Evolutionary conservation across 306 rosid genomes (phyloP).

Genomic region (Quillaja saponaria): DNA sequence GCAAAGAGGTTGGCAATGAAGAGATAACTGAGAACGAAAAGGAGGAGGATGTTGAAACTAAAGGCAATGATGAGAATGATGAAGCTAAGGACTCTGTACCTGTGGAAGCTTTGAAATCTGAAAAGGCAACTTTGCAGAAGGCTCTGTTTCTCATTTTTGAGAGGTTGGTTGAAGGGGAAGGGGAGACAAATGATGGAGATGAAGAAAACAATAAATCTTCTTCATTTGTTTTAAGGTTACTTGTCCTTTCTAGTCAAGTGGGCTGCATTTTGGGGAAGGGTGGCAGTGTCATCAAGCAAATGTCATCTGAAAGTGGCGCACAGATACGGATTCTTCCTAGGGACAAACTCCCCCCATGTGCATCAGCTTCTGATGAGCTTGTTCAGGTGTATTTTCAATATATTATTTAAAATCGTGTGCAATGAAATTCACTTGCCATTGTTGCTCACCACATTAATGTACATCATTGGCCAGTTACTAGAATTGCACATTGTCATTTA

Average conservation of each 20-base stretch:
- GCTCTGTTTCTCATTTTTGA: constrained; percentile 71
- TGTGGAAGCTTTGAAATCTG: constrained; percentile 29
- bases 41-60: constrained; percentile 34
- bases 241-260: constrained; percentile 73
- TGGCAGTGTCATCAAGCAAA: constrained; percentile 82
- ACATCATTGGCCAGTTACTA: neutral
- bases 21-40: constrained; percentile 38
- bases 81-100: constrained; percentile 44
- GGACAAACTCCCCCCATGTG: constrained; percentile 79
- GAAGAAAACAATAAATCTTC: constrained; percentile 47
- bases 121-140: constrained; percentile 44
- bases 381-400: constrained; percentile 68
- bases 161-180: constrained; percentile 58
- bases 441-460: neutral
- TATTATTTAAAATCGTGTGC: neutral
- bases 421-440: neutral
- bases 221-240: constrained; percentile 55
- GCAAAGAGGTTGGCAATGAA: constrained; percentile 42
- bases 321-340: constrained; percentile 83
- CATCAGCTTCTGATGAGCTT: constrained; percentile 62
- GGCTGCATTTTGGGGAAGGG: constrained; percentile 93
- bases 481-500: neutral
- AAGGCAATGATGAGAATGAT: constrained; percentile 21
- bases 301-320: constrained; percentile 88
- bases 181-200: constrained; percentile 43